Conservation (phyloP, 805 yeast species). For the Cyberlindnera mrakii region DNA sequence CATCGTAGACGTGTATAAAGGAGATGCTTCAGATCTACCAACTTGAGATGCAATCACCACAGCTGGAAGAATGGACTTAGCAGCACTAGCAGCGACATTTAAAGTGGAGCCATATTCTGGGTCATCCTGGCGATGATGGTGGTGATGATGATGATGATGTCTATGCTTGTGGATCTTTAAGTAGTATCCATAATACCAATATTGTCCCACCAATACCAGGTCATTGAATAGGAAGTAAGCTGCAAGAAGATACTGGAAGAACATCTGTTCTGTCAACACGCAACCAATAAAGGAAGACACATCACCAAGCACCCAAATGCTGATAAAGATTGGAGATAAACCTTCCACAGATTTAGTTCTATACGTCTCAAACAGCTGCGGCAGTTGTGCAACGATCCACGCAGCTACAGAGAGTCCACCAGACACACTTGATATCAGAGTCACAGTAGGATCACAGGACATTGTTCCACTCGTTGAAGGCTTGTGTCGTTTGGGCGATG, state of each 20-base stretch:
- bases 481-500: background rate
- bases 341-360: slow-evolving; percentile 55
- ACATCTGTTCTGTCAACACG: slow-evolving; percentile 64
- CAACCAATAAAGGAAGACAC: slow-evolving; percentile 61
- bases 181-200: slow-evolving; percentile 51
- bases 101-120: background rate
- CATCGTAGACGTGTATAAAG: slow-evolving; percentile 9
- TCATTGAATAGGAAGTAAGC: slow-evolving; percentile 72
- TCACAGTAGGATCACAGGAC: slow-evolving; percentile 12
- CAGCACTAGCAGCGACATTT: slow-evolving; percentile 5
- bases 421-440: slow-evolving; percentile 28
- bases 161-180: slow-evolving; percentile 26
- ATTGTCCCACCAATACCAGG: slow-evolving; percentile 60
- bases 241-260: slow-evolving; percentile 74
- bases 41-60: slow-evolving; percentile 23
- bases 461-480: background rate
- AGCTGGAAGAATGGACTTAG: slow-evolving; percentile 18
- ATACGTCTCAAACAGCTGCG: slow-evolving; percentile 52
- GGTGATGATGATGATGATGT: slow-evolving; percentile 29
- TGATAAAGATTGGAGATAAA: slow-evolving; percentile 44
- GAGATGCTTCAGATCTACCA: slow-evolving; percentile 17
- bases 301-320: slow-evolving; percentile 40
- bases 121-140: slow-evolving; percentile 8
- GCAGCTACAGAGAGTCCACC: slow-evolving; percentile 40
- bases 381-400: slow-evolving; percentile 45